Evolutionary conservation across 2,329 filamentous ascomycete species (phyloP).

Genomic region (Phaeosphaeriaceae sp.): DNA sequence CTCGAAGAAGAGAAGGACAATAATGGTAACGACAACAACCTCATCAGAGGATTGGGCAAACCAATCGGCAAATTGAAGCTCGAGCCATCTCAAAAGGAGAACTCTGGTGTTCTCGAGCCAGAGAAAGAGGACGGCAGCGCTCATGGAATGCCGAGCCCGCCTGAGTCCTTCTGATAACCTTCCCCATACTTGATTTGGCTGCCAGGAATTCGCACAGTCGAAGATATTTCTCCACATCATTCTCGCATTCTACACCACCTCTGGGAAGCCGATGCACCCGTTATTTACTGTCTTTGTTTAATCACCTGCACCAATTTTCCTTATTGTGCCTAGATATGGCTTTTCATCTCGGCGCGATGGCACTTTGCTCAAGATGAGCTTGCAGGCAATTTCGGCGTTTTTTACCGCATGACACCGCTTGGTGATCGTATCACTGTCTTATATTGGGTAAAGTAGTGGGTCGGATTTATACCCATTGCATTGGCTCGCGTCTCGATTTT

Average conservation of each 20-base stretch:
- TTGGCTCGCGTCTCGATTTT: conserved; percentile 21
- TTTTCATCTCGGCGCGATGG: neutral
- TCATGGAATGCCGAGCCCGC: conserved; percentile 80
- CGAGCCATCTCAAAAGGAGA: conserved; percentile 64
- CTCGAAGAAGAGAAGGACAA: conserved; percentile 55
- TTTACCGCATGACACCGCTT: conserved; percentile 10
- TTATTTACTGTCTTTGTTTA: conserved; percentile 16
- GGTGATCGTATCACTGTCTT: conserved; percentile 16
- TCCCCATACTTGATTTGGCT: neutral
- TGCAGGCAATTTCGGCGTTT: conserved; percentile 26
- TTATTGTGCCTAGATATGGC: conserved; percentile 9
- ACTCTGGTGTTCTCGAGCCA: conserved; percentile 65
- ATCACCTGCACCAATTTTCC: conserved; percentile 5
- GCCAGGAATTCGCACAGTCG: neutral
- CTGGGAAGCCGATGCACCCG: neutral
- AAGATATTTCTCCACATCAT: neutral
- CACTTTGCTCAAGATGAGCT: neutral
- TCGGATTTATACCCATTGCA: conserved; percentile 46
- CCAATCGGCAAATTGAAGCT: conserved; percentile 60
- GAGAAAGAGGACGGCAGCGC: conserved; percentile 72
- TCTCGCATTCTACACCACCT: neutral
- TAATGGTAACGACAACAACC: conserved; percentile 33
- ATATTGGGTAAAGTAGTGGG: conserved; percentile 23
- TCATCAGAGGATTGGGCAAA: conserved; percentile 57
- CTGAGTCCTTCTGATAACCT: conserved; percentile 67